Base-by-base conservation (phyloP, 225 moss, liverwort and hornwort genomes). In the Physcomitrellopsis africana region DNA sequence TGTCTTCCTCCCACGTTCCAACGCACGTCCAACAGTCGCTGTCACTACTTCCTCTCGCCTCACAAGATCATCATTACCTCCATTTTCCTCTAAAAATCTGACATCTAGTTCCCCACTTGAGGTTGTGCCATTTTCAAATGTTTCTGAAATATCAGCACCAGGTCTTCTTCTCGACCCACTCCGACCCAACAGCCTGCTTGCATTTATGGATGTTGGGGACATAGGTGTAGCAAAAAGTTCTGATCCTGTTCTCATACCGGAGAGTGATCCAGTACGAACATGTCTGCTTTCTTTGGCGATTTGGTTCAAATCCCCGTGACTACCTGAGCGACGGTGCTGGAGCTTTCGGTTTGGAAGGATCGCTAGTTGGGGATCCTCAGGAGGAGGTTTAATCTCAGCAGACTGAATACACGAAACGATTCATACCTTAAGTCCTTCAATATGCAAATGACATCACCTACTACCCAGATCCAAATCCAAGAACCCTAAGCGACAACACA, bases 1-100 rank as follows among this genome's bases (percentile, higher is more conserved):
- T 13, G 95, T 95, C 84, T 95, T 95, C 65, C 99, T 86, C 79
- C 99, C 99, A 77, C 89, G 93, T 46, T 99, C 95, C 76, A 99
- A 77, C 23, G 88, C 89, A 70, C 89, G 81, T 48, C 89, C 89
- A 75, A 99, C 86, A 74, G 86, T 86, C 15, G 89, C 84, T 75
- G 81, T 87, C 76, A 92, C 90, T 70, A 85, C 81, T 83, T 90
- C 86, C 73, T 86, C 86, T 81, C 86, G 84, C 74, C 71, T 87
- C 0, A 76, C 73, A 74, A 85, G 74, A 62, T 88, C 81, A 8
- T 90, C 81, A 70, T 71, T 74, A 23, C 24, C 51, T 73, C 77
- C 83, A 73, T 67, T 65, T 9, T 83, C 84, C 22, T 89, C 83
- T 52, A 76, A 47, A 77, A 68, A 85, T 70, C 70, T 77, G n/a